Conservation (phyloP, 352 stramenopile species). For the Phytophthora rubi region DNA sequence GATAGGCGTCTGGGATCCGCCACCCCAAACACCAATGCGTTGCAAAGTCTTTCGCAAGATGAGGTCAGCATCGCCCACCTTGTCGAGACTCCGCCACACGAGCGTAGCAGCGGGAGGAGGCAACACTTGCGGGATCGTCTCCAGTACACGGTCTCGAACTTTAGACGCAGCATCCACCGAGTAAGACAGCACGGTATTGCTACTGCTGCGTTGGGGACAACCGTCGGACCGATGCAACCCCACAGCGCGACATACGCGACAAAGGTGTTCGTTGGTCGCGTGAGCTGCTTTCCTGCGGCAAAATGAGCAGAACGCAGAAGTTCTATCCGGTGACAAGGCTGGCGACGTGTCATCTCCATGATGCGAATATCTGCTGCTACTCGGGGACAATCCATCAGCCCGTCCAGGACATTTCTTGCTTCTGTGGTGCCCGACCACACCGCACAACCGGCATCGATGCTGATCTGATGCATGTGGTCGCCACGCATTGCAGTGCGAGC, state of each 20-base stretch:
- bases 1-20: slow-evolving; percentile 82
- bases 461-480: slow-evolving; percentile 61
- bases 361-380: slow-evolving; percentile 21
- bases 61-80: slow-evolving; percentile 75
- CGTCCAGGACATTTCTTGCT: slow-evolving; percentile 64
- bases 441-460: slow-evolving; percentile 74
- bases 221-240: slow-evolving; percentile 66
- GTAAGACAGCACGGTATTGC: slow-evolving; percentile 62
- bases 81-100: slow-evolving; percentile 71
- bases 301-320: slow-evolving; percentile 57
- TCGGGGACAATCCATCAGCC: slow-evolving; percentile 8
- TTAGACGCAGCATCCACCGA: slow-evolving; percentile 74
- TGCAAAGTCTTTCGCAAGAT: slow-evolving; percentile 75
- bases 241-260: slow-evolving; percentile 59
- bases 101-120: slow-evolving; percentile 54
- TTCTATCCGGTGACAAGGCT: slow-evolving; percentile 16
- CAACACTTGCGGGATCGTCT: slow-evolving; percentile 64
- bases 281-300: slow-evolving; percentile 66
- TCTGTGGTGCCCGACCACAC: slow-evolving; percentile 60
- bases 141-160: slow-evolving; percentile 59
- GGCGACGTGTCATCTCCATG: slow-evolving; percentile 32
- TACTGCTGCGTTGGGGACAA: slow-evolving; percentile 48
- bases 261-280: slow-evolving; percentile 62
- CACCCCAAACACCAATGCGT: slow-evolving; percentile 79
- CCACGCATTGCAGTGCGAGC: slow-evolving; percentile 61